Evolutionary conservation across 2,329 filamentous ascomycete genomes (phyloP).

Genomic region (Nannizziopsis barbatae): DNA sequence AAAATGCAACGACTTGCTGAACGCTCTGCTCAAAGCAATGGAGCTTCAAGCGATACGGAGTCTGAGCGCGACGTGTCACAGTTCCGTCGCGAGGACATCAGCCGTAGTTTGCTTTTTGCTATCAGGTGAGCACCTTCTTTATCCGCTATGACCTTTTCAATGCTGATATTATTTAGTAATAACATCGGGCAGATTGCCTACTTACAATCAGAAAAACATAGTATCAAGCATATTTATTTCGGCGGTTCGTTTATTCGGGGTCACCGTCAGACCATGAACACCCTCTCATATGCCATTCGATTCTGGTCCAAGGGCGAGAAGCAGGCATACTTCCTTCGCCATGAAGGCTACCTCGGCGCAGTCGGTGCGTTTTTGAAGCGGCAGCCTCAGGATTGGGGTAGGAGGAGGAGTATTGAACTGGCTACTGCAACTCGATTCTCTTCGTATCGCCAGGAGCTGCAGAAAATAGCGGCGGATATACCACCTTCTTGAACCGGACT

Average conservation of each 20-base stretch:
- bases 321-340: slow-evolving; percentile 88
- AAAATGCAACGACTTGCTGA: slow-evolving; percentile 82
- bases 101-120: slow-evolving; percentile 80
- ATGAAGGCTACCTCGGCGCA: slow-evolving; percentile 89
- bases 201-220: slow-evolving; percentile 91
- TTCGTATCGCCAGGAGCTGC: slow-evolving; percentile 9
- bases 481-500: neutral
- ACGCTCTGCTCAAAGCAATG: slow-evolving; percentile 61
- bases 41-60: slow-evolving; percentile 44
- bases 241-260: slow-evolving; percentile 94
- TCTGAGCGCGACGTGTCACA: slow-evolving; percentile 30
- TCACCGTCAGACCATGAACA: slow-evolving; percentile 96
- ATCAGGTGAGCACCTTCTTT: slow-evolving; percentile 45
- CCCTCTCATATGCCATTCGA: slow-evolving; percentile 87
- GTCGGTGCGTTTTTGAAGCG: slow-evolving; percentile 90
- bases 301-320: slow-evolving; percentile 94
- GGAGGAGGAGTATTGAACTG: slow-evolving; percentile 63
- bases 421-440: slow-evolving; percentile 22
- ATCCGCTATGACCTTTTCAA: neutral
- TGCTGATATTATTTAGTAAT: slow-evolving; percentile 50
- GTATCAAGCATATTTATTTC: slow-evolving; percentile 88
- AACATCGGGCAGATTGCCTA: slow-evolving; percentile 98
- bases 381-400: slow-evolving; percentile 82
- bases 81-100: slow-evolving; percentile 77
- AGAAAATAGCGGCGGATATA: neutral